These are phyloP conservation scores for Suillus lakei DNA, from an alignment of 768 basidiomycete genomes.

Conservation along the genomic window DNA sequence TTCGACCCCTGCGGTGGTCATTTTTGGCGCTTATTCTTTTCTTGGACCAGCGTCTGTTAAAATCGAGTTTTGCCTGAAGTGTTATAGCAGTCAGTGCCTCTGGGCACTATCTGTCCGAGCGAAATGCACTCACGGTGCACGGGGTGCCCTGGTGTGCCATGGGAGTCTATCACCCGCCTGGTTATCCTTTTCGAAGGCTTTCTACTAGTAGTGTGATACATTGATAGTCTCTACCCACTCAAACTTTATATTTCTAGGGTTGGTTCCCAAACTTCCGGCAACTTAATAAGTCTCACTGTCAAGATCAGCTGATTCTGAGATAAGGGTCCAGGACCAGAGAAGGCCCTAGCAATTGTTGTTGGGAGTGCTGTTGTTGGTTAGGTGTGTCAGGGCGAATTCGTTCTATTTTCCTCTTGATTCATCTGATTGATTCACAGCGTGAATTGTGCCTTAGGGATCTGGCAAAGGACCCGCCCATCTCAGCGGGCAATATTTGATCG, in stretches of 20 bases:
- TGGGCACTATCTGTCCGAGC: neutral
- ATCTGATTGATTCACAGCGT: neutral
- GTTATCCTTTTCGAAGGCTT: neutral
- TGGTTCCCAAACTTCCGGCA: neutral
- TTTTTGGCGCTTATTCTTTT: neutral
- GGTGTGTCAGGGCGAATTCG: no score
- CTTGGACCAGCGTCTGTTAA: neutral
- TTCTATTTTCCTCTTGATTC: neutral
- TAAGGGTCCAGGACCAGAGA: neutral
- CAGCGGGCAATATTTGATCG: neutral
- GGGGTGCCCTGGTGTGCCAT: no score
- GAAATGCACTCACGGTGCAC: neutral
- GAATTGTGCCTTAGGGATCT: neutral
- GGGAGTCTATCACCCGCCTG: neutral
- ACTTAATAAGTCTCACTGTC: neutral
- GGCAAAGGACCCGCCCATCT: neutral
- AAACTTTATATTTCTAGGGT: neutral
- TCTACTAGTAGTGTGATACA: no score
- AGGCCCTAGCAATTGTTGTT: neutral
- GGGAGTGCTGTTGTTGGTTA: neutral
- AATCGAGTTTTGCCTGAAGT: neutral
- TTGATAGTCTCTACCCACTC: neutral
- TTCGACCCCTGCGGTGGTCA: slow-evolving; percentile 47
- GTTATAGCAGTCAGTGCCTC: neutral
- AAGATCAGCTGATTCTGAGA: neutral